A percentile compares a stretch with the other conserved stretches of the same genome.
These are phyloP conservation scores for Aurinia saxatilis DNA, from an alignment of 345 rosid species.

Conservation along the genomic window DNA sequence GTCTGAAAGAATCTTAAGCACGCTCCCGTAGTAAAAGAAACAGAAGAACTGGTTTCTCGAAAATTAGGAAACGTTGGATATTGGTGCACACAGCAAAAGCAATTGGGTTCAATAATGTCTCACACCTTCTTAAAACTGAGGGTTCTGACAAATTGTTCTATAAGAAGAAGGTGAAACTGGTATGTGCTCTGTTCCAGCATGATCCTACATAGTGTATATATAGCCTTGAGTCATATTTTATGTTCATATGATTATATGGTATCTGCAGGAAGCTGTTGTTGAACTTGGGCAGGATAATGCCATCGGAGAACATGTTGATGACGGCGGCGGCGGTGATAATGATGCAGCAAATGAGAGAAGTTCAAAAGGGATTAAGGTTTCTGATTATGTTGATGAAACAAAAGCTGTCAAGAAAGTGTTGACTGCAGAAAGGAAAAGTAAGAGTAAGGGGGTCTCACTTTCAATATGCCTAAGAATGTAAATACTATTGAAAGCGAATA, in stretches of 20 bases:
- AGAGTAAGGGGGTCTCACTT: not conserved
- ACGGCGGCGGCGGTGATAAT: conserved; percentile 20
- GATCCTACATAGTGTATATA: conserved; percentile 22
- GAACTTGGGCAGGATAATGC: conserved; percentile 55
- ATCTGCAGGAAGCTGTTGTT: conserved; percentile 28
- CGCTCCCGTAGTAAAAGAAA: too few relatives aligned
- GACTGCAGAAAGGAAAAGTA: conserved; percentile 1
- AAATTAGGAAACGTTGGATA: too few relatives aligned
- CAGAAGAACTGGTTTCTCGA: too few relatives aligned
- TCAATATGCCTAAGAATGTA: not conserved
- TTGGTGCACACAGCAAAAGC: too few relatives aligned
- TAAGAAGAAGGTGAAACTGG: conserved; percentile 21
- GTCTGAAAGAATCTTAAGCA: too few relatives aligned
- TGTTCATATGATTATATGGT: conserved; percentile 16
- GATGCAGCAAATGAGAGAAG: conserved; percentile 9
- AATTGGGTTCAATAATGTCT: too few relatives aligned
- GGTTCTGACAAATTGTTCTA: conserved; percentile 33
- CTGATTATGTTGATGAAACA: conserved; percentile 14
- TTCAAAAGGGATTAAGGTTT: conserved; percentile 12
- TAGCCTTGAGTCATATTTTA: not conserved
- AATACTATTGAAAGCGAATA: not conserved
- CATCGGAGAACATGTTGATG: conserved; percentile 14
- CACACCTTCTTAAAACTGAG: conserved; percentile 38
- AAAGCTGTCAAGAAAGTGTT: conserved; percentile 7
- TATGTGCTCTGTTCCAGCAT: conserved; percentile 16